Conservation (phyloP, 192 early-diverging fungal genomes). For the Backusella morwellensis region DNA sequence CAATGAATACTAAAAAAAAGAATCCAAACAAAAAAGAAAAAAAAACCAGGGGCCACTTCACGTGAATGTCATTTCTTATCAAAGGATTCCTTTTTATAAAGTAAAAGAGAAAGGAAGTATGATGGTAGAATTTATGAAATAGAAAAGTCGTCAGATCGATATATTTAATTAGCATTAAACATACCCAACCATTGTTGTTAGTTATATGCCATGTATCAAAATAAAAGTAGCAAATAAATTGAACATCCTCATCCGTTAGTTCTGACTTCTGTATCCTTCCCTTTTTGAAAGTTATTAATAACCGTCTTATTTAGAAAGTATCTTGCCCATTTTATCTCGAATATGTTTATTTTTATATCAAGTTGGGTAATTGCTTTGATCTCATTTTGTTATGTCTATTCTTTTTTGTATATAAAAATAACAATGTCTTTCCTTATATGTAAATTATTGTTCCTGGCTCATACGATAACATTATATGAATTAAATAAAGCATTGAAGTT, state of each 20-base stretch:
- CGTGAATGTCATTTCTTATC: neutral
- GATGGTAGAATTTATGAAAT: neutral
- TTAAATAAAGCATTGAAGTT: neutral
- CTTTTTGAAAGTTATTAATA: neutral
- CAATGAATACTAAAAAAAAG: slow-evolving; percentile 1
- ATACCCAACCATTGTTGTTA: neutral
- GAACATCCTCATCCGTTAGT: neutral
- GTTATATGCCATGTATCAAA: neutral
- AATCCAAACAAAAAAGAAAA: neutral
- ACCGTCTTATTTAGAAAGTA: neutral
- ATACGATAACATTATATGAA: neutral
- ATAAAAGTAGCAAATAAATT: neutral
- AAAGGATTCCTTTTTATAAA: neutral
- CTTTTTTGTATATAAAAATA: neutral
- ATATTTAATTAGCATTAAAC: neutral
- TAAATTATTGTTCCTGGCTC: neutral
- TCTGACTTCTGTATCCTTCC: neutral
- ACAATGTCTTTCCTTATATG: neutral
- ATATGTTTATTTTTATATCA: neutral
- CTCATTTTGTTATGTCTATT: neutral
- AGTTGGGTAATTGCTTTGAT: neutral
- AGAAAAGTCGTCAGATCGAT: neutral
- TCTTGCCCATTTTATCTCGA: neutral
- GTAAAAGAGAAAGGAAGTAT: neutral
- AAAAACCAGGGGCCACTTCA: neutral